Conservation (phyloP, 2,329 filamentous ascomycete species). For the Ceratocystis albifundus region DNA sequence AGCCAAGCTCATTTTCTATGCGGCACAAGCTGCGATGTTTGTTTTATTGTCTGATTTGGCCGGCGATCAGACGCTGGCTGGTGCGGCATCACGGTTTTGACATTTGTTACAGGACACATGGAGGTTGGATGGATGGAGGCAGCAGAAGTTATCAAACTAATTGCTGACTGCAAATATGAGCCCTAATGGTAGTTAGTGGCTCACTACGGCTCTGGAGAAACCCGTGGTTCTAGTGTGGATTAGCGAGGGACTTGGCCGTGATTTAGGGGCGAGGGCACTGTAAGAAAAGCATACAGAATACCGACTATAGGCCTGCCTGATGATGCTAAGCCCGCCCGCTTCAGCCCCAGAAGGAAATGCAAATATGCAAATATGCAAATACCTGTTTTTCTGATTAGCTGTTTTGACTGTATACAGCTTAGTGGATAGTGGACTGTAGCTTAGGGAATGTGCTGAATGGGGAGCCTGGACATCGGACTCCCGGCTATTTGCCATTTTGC, state of each 20-base stretch:
- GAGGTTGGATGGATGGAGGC: not conserved
- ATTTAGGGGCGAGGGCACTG: not conserved
- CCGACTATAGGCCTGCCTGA: not conserved
- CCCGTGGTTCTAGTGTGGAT: not conserved
- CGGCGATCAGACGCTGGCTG: not conserved
- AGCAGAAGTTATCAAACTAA: not conserved
- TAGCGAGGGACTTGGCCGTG: not conserved
- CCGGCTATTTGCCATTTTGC: not conserved
- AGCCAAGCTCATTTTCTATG: not conserved
- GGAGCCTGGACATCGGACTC: not conserved
- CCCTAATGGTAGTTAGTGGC: not conserved
- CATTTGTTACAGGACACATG: slow-evolving; percentile 3
- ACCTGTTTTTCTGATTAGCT: too few species aligned
- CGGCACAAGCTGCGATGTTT: not conserved
- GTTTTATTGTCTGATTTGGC: not conserved
- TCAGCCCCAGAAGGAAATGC: not conserved
- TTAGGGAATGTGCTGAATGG: not conserved
- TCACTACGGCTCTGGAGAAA: not conserved
- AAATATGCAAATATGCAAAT: too few species aligned
- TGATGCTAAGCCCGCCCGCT: not conserved
- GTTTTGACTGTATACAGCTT: too few species aligned
- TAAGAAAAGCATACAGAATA: not conserved
- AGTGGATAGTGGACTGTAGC: not conserved
- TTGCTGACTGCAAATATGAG: not conserved
- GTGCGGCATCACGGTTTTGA: slow-evolving; percentile 3